These are phyloP conservation scores for Tardiomyces blankii DNA, from an alignment of 1,139 yeast species.

Conservation along the genomic window DNA sequence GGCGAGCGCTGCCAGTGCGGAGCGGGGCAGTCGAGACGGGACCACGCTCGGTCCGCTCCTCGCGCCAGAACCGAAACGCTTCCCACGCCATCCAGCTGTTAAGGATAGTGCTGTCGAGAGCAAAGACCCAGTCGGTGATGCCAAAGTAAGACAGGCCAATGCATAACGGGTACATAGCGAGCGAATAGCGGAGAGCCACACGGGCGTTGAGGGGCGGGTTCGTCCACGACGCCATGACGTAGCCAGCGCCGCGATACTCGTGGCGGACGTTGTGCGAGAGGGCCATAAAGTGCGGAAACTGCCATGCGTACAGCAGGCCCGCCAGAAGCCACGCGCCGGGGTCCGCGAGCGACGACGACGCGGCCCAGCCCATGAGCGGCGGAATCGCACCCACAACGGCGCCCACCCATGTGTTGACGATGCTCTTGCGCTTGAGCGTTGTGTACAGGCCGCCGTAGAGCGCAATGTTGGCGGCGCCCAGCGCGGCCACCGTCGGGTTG, in stretches of 20 bases:
- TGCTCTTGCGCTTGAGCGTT: conserved; percentile 73
- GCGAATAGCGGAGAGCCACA: conserved; percentile 79
- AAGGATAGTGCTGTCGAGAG: conserved; percentile 65
- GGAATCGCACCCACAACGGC: conserved; percentile 98
- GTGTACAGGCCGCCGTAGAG: conserved; percentile 88
- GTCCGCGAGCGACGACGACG: conserved; percentile 62
- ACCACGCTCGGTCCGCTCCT: conserved; percentile 14
- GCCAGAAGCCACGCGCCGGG: conserved; percentile 97
- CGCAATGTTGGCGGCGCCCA: conserved; percentile 69
- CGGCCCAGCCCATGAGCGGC: conserved; percentile 99
- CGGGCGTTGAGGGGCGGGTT: conserved; percentile 89
- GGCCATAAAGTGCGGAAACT: conserved; percentile 95
- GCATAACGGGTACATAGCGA: conserved; percentile 89
- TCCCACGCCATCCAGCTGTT: conserved; percentile 80
- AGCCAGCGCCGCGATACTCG: conserved; percentile 87
- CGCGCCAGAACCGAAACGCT: conserved; percentile 70
- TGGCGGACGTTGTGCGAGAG: conserved; percentile 78
- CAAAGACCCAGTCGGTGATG: conserved; percentile 75
- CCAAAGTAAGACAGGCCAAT: conserved; percentile 69
- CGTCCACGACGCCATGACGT: conserved; percentile 91
- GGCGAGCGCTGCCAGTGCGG: conserved; percentile 30
- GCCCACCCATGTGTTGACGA: conserved; percentile 95
- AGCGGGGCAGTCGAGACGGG: not conserved
- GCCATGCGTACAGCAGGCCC: conserved; percentile 90
- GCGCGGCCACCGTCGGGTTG: conserved; percentile 67